Conservation (phyloP, 2,329 filamentous ascomycete species). For the Curvularia verruculosa region DNA sequence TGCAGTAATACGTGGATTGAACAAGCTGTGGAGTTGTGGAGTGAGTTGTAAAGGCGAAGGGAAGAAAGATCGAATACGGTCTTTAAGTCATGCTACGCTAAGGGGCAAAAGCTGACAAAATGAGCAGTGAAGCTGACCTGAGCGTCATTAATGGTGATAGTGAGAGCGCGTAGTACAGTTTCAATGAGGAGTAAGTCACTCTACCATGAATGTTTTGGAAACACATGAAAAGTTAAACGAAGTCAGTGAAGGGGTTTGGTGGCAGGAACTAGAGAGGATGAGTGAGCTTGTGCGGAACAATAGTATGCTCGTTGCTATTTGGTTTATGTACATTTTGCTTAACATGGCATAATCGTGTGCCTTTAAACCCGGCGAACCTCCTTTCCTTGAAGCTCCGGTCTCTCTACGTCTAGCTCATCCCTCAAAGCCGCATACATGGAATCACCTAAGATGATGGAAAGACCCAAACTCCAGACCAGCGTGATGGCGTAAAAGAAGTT, state of each 20-base stretch:
- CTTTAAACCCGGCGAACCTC: constrained; percentile 81
- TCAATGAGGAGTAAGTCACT: not conserved
- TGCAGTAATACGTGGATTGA: not conserved
- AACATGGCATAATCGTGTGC: not conserved
- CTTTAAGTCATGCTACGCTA: constrained; percentile 1
- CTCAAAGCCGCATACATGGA: constrained; percentile 84
- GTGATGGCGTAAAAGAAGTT: constrained; percentile 99
- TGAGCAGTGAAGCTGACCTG: constrained; percentile 11
- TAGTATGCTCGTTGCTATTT: not conserved
- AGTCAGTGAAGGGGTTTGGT: not conserved
- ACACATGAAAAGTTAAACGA: not conserved
- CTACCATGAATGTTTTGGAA: not conserved
- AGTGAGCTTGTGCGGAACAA: not conserved
- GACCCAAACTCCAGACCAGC: constrained; percentile 92
- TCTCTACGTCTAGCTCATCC: constrained; percentile 92
- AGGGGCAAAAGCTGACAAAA: not conserved
- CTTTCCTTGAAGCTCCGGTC: constrained; percentile 88
- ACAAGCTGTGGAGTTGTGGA: not conserved
- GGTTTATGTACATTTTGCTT: not conserved
- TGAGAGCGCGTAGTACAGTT: constrained; percentile 14
- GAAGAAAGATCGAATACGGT: not conserved
- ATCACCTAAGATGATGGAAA: constrained; percentile 86
- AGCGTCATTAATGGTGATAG: constrained; percentile 1
- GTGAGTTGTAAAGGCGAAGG: not conserved
- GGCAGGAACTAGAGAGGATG: not conserved